Evolutionary conservation across 2,329 filamentous ascomycete genomes (phyloP).

Genomic region (Aspergillus sp.): DNA sequence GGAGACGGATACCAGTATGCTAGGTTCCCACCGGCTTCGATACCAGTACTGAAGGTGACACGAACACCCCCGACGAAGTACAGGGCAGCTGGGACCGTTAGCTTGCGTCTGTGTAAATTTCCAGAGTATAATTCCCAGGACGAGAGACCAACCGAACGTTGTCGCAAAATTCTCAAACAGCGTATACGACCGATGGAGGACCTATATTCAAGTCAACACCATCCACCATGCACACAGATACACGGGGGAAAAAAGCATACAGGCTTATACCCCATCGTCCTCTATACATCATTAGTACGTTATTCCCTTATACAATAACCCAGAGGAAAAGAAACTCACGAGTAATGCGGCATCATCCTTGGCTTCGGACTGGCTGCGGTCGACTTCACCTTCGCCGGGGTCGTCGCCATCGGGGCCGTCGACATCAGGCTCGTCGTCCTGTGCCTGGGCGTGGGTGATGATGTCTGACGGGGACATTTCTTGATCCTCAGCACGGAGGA

Average conservation of each 20-base stretch:
- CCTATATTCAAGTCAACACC: constrained; percentile 30
- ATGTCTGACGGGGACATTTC: neutral
- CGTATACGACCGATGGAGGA: constrained; percentile 50
- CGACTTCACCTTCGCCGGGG: constrained; percentile 10
- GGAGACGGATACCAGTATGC: constrained; percentile 46
- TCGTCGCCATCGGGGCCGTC: too few relatives aligned
- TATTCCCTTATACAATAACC: neutral
- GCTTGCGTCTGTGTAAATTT: constrained; percentile 21
- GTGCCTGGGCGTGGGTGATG: neutral
- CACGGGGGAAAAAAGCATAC: constrained; percentile 26
- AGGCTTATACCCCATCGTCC: constrained; percentile 49
- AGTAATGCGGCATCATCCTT: constrained; percentile 31
- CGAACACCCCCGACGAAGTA: constrained; percentile 55
- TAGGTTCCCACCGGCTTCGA: constrained; percentile 52
- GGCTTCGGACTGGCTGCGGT: constrained; percentile 17
- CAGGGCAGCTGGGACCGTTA: constrained; percentile 43
- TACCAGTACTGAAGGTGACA: constrained; percentile 55
- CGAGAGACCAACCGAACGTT: constrained; percentile 47
- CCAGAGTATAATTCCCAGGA: too few relatives aligned
- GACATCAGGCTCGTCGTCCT: neutral
- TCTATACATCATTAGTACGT: constrained; percentile 25
- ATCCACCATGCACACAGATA: constrained; percentile 1
- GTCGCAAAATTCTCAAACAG: constrained; percentile 53
- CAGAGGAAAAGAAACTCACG: constrained; percentile 17
- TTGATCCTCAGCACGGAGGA: too few relatives aligned